Conservation (phyloP, 2,329 filamentous ascomycete genomes). For the Fusarium neocosmosporiellum region DNA sequence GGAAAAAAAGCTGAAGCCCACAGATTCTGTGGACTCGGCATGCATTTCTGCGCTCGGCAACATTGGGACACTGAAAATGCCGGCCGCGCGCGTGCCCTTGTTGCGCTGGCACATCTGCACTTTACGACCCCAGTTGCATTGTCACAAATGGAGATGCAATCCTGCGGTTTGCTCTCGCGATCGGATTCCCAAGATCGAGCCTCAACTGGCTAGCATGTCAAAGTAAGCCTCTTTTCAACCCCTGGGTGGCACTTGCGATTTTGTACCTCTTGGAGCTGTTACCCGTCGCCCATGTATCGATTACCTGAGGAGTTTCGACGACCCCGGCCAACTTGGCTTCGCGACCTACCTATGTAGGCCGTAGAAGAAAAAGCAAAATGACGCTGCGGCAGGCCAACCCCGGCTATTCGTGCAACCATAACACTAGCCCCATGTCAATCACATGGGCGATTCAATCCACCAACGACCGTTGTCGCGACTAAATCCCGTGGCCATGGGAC, state of each 20-base stretch:
- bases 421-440: slow-evolving; percentile 41
- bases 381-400: slow-evolving; percentile 37
- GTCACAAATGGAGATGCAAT: slow-evolving; percentile 11
- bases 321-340: slow-evolving; percentile 22
- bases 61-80: slow-evolving; percentile 18
- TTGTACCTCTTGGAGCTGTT: slow-evolving; percentile 36
- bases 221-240: slow-evolving; percentile 14
- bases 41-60: slow-evolving; percentile 15
- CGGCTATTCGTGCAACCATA: slow-evolving; percentile 40
- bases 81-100: slow-evolving; percentile 14
- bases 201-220: slow-evolving; percentile 14
- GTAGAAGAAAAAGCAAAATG: slow-evolving; percentile 36
- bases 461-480: slow-evolving; percentile 31
- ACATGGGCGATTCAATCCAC: slow-evolving; percentile 42
- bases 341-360: slow-evolving; percentile 19
- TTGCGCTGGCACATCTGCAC: slow-evolving; percentile 15
- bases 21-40: slow-evolving; percentile 22
- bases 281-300: slow-evolving; percentile 31
- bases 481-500: slow-evolving; percentile 40
- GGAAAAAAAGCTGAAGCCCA: not conserved
- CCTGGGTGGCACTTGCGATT: slow-evolving; percentile 12
- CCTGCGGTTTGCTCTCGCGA: slow-evolving; percentile 8
- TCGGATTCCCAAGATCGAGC: slow-evolving; percentile 11
- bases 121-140: slow-evolving; percentile 24
- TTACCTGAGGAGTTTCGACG: slow-evolving; percentile 28